These are phyloP conservation scores for Ganoderma meredithae DNA, from an alignment of 1,284 basidiomycete genomes.

Conservation along the genomic window DNA sequence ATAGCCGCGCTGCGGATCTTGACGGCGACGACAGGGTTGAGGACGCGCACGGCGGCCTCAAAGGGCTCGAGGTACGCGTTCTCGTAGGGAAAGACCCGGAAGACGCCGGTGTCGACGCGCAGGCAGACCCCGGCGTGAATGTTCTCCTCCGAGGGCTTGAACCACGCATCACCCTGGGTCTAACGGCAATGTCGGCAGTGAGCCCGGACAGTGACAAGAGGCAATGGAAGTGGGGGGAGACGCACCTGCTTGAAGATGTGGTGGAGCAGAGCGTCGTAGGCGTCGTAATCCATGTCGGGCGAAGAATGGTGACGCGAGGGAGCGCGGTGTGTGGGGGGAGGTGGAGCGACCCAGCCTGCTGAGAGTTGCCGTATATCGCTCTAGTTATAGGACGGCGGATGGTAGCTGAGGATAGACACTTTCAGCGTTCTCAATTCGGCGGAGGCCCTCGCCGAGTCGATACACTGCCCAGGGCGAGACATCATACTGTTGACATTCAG, in stretches of 20 bases:
- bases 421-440: constrained; percentile 1
- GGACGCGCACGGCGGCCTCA: constrained; percentile 69
- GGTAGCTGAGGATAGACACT: neutral
- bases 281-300: constrained; percentile 71
- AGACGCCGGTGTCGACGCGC: constrained; percentile 65
- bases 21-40: constrained; percentile 85
- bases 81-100: constrained; percentile 77
- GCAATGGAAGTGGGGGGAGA: constrained; percentile 1
- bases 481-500: neutral
- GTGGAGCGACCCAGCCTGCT: neutral
- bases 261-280: constrained; percentile 74
- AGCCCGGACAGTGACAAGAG: neutral
- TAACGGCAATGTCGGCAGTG: constrained; percentile 34
- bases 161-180: constrained; percentile 79
- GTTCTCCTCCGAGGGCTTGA: constrained; percentile 78
- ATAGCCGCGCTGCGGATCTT: constrained; percentile 84
- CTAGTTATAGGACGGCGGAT: neutral
- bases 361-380: neutral
- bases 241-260: constrained; percentile 62
- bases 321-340: constrained; percentile 15
- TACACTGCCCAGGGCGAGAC: constrained; percentile 8
- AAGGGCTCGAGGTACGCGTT: constrained; percentile 66
- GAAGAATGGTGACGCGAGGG: constrained; percentile 1
- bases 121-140: constrained; percentile 74
- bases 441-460: constrained; percentile 8